These are phyloP conservation scores for Pestalotiopsis sp. DNA, from an alignment of 2,329 filamentous ascomycete genomes.

Conservation along the genomic window DNA sequence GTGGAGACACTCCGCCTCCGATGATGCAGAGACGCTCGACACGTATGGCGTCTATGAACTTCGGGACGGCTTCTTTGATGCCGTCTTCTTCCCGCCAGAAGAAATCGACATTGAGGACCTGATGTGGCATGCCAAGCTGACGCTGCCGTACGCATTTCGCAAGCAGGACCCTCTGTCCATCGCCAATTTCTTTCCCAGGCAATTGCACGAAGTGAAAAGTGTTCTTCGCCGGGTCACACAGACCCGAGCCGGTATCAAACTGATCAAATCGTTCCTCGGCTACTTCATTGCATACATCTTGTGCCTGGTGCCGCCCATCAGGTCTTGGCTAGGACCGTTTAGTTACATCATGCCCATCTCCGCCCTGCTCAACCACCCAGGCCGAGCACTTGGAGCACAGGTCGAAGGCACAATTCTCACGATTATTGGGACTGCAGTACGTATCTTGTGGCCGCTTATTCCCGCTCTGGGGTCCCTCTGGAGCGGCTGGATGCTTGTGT, in stretches of 20 bases:
- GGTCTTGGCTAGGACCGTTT: slow-evolving; percentile 55
- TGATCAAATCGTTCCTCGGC: slow-evolving; percentile 57
- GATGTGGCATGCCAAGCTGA: slow-evolving; percentile 41
- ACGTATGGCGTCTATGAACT: slow-evolving; percentile 46
- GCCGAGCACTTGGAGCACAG: slow-evolving; percentile 57
- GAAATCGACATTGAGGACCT: slow-evolving; percentile 40
- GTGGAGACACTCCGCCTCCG: slow-evolving; percentile 19
- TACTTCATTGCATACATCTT: slow-evolving; percentile 59
- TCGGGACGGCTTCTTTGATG: slow-evolving; percentile 51
- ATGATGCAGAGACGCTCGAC: slow-evolving; percentile 33
- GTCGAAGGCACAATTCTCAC: slow-evolving; percentile 58
- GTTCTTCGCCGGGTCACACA: slow-evolving; percentile 44
- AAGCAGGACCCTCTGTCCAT: slow-evolving; percentile 50
- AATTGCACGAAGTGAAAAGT: slow-evolving; percentile 45
- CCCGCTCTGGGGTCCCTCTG: background rate
- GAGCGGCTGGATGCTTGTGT: background rate
- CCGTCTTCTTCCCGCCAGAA: slow-evolving; percentile 46
- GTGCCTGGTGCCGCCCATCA: slow-evolving; percentile 52
- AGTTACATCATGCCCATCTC: slow-evolving; percentile 60
- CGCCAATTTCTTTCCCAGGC: slow-evolving; percentile 48
- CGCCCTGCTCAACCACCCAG: slow-evolving; percentile 60
- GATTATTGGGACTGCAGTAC: slow-evolving; percentile 49
- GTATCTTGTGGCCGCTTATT: background rate
- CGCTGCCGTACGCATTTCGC: slow-evolving; percentile 48
- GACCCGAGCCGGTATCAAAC: slow-evolving; percentile 52